Evolutionary conservation across 345 rosid genomes (phyloP), one percentile per base, ranked within the genome.

Genomic region (Microcos paniculata): DNA sequence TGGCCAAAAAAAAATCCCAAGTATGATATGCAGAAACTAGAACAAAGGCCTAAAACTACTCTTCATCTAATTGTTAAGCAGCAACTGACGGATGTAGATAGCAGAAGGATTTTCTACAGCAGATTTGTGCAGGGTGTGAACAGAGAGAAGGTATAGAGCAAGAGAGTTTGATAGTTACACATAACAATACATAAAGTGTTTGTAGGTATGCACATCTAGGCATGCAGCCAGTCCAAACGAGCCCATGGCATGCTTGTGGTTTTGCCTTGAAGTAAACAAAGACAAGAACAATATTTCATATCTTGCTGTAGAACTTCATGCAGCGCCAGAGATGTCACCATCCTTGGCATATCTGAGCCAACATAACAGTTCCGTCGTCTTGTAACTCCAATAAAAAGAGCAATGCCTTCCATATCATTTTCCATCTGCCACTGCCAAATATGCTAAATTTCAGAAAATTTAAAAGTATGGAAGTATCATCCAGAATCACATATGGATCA

Each of bases 271-370:
- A 23, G 16, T 45, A 58, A 70, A 78, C 31, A n/a, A 53, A 71
- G 52, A 80, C 15, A 15, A 56, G 58, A n/a, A 7, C 38, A 56
- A 69, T 71, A 63, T 73, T 78, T 8, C 23, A 51, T 18, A 72
- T 76, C 87, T 85, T 84, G 92, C 98, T 87, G 87, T 43, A 24
- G 21, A 64, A 91, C 82, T 72, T 48, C 80, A 88, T 92, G 91
- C 80, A 86, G 84, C 31, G 85, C 82, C 89, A 92, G 80, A 42
- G 85, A 82, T 71, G 85, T 83, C 77, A 89, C 79, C 70, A 62
- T 45, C 80, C 79, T 80, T 13, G 86, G 71, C 86, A 86, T 85
- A 72, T 88, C 91, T 66, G 80, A 79, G 48, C 92, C 90, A 83
- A 83, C 72, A 7, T 81, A 77, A 82, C 82, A 85, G 76, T 78